Evolutionary conservation across 768 basidiomycete species (phyloP).

Genomic region (Hericium coralloides): DNA sequence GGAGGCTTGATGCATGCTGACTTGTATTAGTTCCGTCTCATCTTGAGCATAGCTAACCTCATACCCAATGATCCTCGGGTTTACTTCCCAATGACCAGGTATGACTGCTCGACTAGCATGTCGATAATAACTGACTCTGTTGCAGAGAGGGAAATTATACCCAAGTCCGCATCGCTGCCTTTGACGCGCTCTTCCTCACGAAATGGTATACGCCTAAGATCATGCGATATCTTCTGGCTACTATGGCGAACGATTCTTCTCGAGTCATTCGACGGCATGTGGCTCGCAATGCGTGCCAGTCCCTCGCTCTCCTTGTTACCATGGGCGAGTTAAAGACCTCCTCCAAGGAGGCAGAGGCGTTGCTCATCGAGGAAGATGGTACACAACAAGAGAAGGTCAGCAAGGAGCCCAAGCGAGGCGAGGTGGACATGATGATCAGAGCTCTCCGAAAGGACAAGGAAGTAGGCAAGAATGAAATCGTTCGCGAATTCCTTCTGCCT

Average conservation of each 20-base stretch:
- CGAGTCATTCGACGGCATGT: constrained; percentile 79
- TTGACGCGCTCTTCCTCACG: constrained; percentile 86
- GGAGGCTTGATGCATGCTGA: background rate
- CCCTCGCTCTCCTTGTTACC: constrained; percentile 74
- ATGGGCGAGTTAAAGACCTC: constrained; percentile 85
- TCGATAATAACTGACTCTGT: background rate
- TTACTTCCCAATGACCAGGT: constrained; percentile 90
- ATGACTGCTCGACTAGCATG: constrained; percentile 13
- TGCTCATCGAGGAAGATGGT: constrained; percentile 85
- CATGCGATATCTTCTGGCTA: constrained; percentile 80
- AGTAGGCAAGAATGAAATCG: constrained; percentile 67
- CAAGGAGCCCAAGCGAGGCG: constrained; percentile 69
- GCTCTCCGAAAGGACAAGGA: constrained; percentile 82
- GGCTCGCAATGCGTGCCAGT: constrained; percentile 76
- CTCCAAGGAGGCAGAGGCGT: constrained; percentile 62
- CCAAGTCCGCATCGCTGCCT: constrained; percentile 85
- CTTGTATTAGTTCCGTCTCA: constrained; percentile 59
- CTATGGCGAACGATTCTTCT: constrained; percentile 82
- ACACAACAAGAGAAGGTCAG: constrained; percentile 50
- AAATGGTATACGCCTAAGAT: constrained; percentile 82
- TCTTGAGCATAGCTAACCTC: constrained; percentile 67
- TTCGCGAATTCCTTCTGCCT: constrained; percentile 76
- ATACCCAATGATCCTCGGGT: constrained; percentile 67
- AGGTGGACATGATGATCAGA: constrained; percentile 79
- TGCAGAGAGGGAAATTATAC: constrained; percentile 87